Evolutionary conservation across 805 yeast genomes (phyloP).

Genomic region (Spathaspora arborariae): DNA sequence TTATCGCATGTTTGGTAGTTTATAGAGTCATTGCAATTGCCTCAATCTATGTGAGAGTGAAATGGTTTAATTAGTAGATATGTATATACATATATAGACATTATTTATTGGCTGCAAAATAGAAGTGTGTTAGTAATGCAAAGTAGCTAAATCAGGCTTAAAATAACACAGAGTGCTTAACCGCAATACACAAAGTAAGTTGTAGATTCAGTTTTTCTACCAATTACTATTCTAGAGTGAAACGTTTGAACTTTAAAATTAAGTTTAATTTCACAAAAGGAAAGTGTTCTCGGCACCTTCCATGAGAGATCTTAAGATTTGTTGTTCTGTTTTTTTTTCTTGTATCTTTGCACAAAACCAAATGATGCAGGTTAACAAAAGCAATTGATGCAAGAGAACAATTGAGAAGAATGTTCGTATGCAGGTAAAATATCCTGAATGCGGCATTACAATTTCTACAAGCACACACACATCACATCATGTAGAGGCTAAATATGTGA

Average conservation of each 20-base stretch:
- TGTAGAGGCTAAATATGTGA: no score
- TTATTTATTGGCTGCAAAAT: neutral
- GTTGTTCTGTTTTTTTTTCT: no score
- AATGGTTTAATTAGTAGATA: conserved; percentile 7
- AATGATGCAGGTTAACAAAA: neutral
- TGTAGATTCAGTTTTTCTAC: no score
- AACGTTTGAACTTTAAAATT: no score
- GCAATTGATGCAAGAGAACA: neutral
- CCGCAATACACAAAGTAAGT: no score
- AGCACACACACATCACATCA: neutral
- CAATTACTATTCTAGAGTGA: no score
- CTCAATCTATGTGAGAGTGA: conserved; percentile 23
- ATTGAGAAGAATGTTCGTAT: neutral
- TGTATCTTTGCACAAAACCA: neutral
- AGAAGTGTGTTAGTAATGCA: neutral
- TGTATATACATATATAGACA: neutral
- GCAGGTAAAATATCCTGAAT: neutral
- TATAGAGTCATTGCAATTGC: conserved; percentile 30
- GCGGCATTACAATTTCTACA: neutral
- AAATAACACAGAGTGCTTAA: no score
- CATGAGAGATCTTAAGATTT: no score
- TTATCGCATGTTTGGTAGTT: conserved; percentile 30
- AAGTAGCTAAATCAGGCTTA: neutral
- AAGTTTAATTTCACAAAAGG: no score
- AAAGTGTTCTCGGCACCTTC: no score